Evolutionary conservation across 805 yeast genomes (phyloP).

Genomic region (Myxozyma sirexii): DNA sequence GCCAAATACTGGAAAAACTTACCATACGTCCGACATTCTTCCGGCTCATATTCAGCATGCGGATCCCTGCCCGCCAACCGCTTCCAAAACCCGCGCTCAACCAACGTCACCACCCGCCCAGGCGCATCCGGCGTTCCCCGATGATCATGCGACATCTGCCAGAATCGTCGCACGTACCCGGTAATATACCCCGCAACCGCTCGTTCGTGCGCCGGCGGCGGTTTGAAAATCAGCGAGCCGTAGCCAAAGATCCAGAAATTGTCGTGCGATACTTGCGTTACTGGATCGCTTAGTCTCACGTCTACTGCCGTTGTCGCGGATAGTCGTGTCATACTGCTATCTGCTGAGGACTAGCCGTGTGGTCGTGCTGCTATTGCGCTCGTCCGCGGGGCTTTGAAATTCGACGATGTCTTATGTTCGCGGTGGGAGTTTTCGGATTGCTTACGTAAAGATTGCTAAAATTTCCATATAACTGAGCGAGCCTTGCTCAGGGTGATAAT

Average conservation of each 20-base stretch:
- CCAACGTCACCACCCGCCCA: slow-evolving; percentile 84
- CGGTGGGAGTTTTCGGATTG: too few species aligned
- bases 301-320: neutral
- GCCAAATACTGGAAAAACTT: too few species aligned
- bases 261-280: slow-evolving; percentile 19
- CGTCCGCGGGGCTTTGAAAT: too few species aligned
- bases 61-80: slow-evolving; percentile 47
- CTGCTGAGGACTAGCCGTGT: too few species aligned
- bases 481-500: too few species aligned
- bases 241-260: slow-evolving; percentile 79
- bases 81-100: slow-evolving; percentile 58
- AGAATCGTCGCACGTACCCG: slow-evolving; percentile 81
- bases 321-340: too few species aligned
- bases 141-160: slow-evolving; percentile 87
- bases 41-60: slow-evolving; percentile 42
- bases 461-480: too few species aligned
- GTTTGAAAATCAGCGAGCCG: slow-evolving; percentile 86
- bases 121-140: slow-evolving; percentile 85
- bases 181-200: slow-evolving; percentile 70
- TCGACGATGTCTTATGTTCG: too few species aligned
- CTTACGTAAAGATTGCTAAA: too few species aligned
- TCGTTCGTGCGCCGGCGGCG: slow-evolving; percentile 71
- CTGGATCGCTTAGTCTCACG: slow-evolving; percentile 17
- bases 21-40: slow-evolving; percentile 34
- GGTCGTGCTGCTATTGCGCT: too few species aligned